These are phyloP conservation scores for Leptodontidium sp. DNA, from an alignment of 2,329 filamentous ascomycete species.

Conservation along the genomic window DNA sequence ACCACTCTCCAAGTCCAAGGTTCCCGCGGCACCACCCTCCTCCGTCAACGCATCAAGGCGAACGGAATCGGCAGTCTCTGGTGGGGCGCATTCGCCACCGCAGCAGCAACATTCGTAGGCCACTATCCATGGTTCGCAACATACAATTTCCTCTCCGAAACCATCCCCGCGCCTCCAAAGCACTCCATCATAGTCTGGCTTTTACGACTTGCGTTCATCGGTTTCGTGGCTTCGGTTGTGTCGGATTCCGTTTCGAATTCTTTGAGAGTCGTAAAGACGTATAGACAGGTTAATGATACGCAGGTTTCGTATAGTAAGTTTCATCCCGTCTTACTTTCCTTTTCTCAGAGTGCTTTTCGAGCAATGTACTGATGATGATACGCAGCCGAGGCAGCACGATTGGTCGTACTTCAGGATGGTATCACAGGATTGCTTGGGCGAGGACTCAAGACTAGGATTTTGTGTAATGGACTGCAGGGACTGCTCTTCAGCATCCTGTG, in stretches of 20 bases:
- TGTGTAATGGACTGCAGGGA: conserved; percentile 58
- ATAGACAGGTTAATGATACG: conserved; percentile 58
- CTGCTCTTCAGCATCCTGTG: conserved; percentile 58
- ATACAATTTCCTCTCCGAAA: conserved; percentile 54
- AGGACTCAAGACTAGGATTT: conserved; percentile 56
- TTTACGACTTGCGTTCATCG: conserved; percentile 53
- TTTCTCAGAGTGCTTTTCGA: not conserved
- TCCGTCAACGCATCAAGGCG: conserved; percentile 54
- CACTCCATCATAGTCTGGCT: conserved; percentile 53
- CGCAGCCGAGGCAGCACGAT: conserved; percentile 53
- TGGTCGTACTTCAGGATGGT: conserved; percentile 53
- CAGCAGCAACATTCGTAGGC: conserved; percentile 57
- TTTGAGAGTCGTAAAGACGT: conserved; percentile 57
- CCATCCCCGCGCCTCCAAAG: conserved; percentile 52
- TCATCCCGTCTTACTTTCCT: not conserved
- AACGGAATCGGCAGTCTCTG: conserved; percentile 56
- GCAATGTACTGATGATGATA: not conserved
- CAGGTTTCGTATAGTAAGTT: conserved; percentile 55
- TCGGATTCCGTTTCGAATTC: conserved; percentile 59
- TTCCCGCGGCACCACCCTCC: conserved; percentile 51
- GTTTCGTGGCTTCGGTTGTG: conserved; percentile 55
- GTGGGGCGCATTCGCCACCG: conserved; percentile 59
- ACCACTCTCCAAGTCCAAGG: conserved; percentile 59
- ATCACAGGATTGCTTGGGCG: conserved; percentile 54
- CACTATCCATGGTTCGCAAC: conserved; percentile 61